A percentile compares a stretch with the other conserved stretches of the same genome.
Conservation (phyloP, 1,139 yeast species). For the Blastobotrys niveus region DNA sequence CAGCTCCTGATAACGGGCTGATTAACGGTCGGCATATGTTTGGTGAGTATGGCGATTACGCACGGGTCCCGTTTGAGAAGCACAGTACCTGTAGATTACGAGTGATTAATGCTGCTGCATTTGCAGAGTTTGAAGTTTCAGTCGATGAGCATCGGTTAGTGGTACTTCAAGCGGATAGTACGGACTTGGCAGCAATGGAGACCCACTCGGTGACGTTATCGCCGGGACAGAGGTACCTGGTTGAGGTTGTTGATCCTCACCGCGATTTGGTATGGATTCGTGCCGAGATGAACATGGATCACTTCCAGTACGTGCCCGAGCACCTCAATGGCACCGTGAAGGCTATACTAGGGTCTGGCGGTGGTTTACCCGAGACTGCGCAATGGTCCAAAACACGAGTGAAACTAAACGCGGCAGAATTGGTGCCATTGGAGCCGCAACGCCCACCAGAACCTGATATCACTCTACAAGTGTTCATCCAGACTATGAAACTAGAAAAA, state of each 20-base stretch:
- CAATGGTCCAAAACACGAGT: background rate
- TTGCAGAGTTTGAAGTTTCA: slow-evolving; percentile 28
- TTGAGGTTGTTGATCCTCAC: slow-evolving; percentile 39
- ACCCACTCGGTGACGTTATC: slow-evolving; percentile 57
- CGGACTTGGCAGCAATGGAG: slow-evolving; percentile 51
- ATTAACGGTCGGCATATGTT: slow-evolving; percentile 27
- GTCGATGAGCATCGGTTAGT: slow-evolving; percentile 44
- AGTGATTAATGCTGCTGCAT: slow-evolving; percentile 31
- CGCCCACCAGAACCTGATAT: slow-evolving; percentile 21
- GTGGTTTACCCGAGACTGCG: too few relatives aligned
- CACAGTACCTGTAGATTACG: slow-evolving; percentile 15
- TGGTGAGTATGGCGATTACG: slow-evolving; percentile 14
- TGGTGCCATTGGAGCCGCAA: slow-evolving; percentile 15
- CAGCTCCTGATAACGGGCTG: slow-evolving; percentile 64
- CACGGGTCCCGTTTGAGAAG: slow-evolving; percentile 44
- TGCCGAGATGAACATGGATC: slow-evolving; percentile 23
- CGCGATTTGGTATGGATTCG: slow-evolving; percentile 24
- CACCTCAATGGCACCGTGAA: background rate
- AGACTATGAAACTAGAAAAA: slow-evolving; percentile 23
- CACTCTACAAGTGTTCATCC: slow-evolving; percentile 18
- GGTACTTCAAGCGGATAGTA: slow-evolving; percentile 66
- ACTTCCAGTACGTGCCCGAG: slow-evolving; percentile 21
- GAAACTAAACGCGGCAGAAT: background rate
- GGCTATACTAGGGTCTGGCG: background rate
- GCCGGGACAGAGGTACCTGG: slow-evolving; percentile 73